Conservation (phyloP, 306 rosid genomes). For the Crataegus laevigata region DNA sequence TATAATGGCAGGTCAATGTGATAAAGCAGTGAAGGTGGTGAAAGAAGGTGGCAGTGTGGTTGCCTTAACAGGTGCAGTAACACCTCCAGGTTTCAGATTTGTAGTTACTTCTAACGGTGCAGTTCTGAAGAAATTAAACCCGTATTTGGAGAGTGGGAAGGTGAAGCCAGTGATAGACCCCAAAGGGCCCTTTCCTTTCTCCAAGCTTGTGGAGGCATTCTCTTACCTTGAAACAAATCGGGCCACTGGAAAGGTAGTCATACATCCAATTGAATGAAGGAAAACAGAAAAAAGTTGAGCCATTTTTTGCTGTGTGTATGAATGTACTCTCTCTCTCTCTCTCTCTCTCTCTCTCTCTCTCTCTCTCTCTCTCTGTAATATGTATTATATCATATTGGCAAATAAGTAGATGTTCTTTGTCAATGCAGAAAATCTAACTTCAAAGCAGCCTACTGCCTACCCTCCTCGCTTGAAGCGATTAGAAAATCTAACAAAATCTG, state of each 20-base stretch:
- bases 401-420: not conserved
- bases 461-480: not conserved
- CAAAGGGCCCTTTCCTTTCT: constrained; percentile 72
- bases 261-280: constrained; percentile 65
- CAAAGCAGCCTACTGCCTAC: not conserved
- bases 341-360: too few species aligned
- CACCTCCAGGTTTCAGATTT: constrained; percentile 94
- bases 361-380: not conserved
- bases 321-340: too few species aligned
- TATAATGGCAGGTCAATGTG: constrained; percentile 67
- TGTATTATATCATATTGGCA: not conserved
- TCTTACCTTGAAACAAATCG: constrained; percentile 69
- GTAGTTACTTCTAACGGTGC: constrained; percentile 85
- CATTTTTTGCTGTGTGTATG: constrained; percentile 28
- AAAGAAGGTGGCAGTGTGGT: constrained; percentile 92
- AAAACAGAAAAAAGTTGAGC: not conserved
- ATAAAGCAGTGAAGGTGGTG: constrained; percentile 75
- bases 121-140: constrained; percentile 72
- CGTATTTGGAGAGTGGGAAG: constrained; percentile 77
- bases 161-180: constrained; percentile 84
- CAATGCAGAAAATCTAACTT: not conserved
- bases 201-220: constrained; percentile 84
- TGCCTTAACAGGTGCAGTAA: constrained; percentile 79
- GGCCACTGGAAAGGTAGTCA: constrained; percentile 78
- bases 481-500: not conserved